Base-by-base conservation (phyloP, 805 yeast species). In the Starmerella ratchasimensis region DNA sequence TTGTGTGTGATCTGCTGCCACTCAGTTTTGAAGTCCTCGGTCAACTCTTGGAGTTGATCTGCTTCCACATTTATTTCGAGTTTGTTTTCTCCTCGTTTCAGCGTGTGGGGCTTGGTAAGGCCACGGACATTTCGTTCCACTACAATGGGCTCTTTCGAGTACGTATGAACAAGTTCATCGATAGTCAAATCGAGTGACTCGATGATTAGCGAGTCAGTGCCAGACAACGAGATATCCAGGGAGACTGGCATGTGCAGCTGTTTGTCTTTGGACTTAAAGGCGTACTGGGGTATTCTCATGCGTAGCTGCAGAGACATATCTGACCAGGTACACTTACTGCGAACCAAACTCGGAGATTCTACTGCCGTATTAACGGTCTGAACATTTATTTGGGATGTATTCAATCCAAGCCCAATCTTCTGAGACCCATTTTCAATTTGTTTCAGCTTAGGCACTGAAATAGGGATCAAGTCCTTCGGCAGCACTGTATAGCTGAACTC, bases 1-100 rank as follows among this genome's bases (percentile, higher is more conserved):
- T 13, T 19, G 19, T 40, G 44, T 5, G 44, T 28, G 20, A 40
- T 27, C 15, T 33, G 36, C 35, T 40, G 44, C 44, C 44, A 40
- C 17, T 40, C 41, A 13, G 44, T 36, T 13, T 24, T 23, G 22
- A 40, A 40, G 13, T 34, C 36, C 28, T 40, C 40, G 14, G 38
- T 40, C 15, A 40, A 24, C 7, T 35, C 44, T 7, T 5, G 3
- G 19, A 27, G 21, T 11, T 16, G 3, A n/a, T 20, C 22, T 21
- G 25, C 36, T 5, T 24, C 21, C 6, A 40, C 9, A 6, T 15
- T 22, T 6, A 11, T 16, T 17, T 31, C 17, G 25, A 40, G 14
- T 8, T 36, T 13, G 22, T 21, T 40, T 4, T 7, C 5, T 4
- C 44, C 41, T 4, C 13, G n/a, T 4, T 33, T 9, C 28, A 40